Evolutionary conservation across 305 asterid genomes (phyloP).

Genomic region (Coffea humblotiana): DNA sequence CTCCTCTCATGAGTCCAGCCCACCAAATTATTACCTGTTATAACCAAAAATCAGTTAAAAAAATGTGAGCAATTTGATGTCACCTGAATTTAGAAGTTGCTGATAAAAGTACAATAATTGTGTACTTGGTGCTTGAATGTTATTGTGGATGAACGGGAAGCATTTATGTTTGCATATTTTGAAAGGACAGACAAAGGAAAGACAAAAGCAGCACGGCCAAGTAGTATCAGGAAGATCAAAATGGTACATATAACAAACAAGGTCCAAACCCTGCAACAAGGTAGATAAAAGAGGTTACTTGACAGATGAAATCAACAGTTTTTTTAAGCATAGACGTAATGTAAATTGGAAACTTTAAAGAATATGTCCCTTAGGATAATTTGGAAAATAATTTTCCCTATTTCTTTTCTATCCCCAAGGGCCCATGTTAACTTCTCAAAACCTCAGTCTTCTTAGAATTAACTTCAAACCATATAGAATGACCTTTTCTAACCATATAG

Average conservation of each 20-base stretch:
- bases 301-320: neutral
- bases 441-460: neutral
- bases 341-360: neutral
- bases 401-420: neutral
- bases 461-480: neutral
- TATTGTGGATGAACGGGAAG: constrained; percentile 47
- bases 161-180: constrained; percentile 60
- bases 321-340: neutral
- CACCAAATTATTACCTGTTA: constrained; percentile 75
- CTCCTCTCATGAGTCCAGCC: constrained; percentile 99
- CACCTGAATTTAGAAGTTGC: neutral
- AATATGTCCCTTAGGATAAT: neutral
- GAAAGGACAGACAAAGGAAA: constrained; percentile 81
- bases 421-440: neutral
- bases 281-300: constrained; percentile 8
- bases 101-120: neutral
- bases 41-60: neutral
- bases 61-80: neutral
- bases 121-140: constrained; percentile 74
- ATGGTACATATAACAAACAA: constrained; percentile 53
- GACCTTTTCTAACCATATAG: no score
- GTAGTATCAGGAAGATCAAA: constrained; percentile 55
- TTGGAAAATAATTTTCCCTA: neutral
- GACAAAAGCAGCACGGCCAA: constrained; percentile 96
- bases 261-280: constrained; percentile 46